Base-by-base conservation (phyloP, 805 yeast species). In the Saccharomycopsis capsularis region DNA sequence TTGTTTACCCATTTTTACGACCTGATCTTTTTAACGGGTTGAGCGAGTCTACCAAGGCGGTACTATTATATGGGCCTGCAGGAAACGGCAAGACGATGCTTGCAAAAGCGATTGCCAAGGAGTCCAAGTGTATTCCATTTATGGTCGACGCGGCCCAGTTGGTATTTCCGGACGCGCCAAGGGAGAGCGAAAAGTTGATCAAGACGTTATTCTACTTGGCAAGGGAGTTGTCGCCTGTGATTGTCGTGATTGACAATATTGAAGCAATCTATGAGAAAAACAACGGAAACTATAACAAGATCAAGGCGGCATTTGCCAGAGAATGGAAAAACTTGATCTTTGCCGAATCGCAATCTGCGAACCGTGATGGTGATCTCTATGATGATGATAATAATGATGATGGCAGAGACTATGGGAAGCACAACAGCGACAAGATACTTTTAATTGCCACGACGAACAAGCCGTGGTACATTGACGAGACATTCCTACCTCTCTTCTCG, bases 11-110 rank as follows among this genome's bases (percentile, higher is more conserved):
- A 22, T 90, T 91, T 60, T 66, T 93, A 55, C 74, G 98, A 45
- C 99, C 98, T 0, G 98, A 91, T 65, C 70, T 91, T 50, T 93
- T 91, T 62, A 76, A 79, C 51, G 98, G 97, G 0, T 68, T 91
- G 46, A 73, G 97, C 57, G 97, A 90, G 66, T 98, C 98, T 23
- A 21, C 95, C 0, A 69, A 95, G 51, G 98, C 98, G n/a, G 88
- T 93, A 95, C 71, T 91, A 19, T 67, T 91, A 38, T 91, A 89
- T 69, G 99, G 99, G 0, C 98, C 99, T 2, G 97, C 98, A 0
- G 99, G 99, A n/a, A 91, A 98, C 0, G 98, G 98, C 49, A 91
- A 93, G 61, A 90, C 97, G 1, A 90, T 91, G 98, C 74, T 91
- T 56, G 97, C 97, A 0, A 73, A 96, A 55, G 96, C 98, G 0